Conservation (phyloP, 2,329 filamentous ascomycete species). For the Fusarium nelsonii region DNA sequence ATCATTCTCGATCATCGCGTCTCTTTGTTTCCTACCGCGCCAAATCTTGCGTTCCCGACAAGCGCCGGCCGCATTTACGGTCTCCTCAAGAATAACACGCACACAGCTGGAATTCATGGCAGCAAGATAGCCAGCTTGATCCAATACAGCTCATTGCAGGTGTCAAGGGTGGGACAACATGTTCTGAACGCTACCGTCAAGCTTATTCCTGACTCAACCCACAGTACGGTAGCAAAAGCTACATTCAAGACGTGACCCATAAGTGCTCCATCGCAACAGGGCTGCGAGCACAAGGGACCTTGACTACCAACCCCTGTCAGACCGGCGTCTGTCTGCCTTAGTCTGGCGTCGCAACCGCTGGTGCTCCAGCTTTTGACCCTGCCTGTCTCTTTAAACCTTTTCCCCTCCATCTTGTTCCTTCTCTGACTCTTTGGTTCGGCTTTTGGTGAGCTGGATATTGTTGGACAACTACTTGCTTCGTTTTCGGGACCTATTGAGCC, state of each 20-base stretch:
- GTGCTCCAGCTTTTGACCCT: constrained; percentile 43
- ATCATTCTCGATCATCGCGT: constrained; percentile 25
- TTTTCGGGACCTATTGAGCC: constrained; percentile 20
- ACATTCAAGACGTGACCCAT: constrained; percentile 33
- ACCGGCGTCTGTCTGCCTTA: constrained; percentile 45
- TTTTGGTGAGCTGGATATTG: constrained; percentile 39
- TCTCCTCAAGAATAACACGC: constrained; percentile 35
- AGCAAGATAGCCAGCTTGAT: constrained; percentile 19
- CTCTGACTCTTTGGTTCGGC: constrained; percentile 34
- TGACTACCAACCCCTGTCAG: constrained; percentile 44
- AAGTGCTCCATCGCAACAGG: constrained; percentile 39
- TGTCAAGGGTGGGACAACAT: constrained; percentile 35
- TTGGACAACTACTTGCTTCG: constrained; percentile 34
- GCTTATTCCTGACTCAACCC: constrained; percentile 26
- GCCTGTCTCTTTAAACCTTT: constrained; percentile 51
- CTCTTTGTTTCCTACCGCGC: constrained; percentile 42
- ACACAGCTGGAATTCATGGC: constrained; percentile 14
- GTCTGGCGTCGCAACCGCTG: constrained; percentile 45
- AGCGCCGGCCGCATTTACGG: constrained; percentile 46
- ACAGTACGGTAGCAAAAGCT: constrained; percentile 30
- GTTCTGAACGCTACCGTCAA: constrained; percentile 31
- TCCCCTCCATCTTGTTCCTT: constrained; percentile 48
- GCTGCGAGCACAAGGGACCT: constrained; percentile 41
- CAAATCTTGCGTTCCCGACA: constrained; percentile 46
- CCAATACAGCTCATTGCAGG: constrained; percentile 34